Evolutionary conservation across 1,284 basidiomycete genomes (phyloP), one percentile per base, ranked within the genome.

Genomic region (Blastosporella zonata): DNA sequence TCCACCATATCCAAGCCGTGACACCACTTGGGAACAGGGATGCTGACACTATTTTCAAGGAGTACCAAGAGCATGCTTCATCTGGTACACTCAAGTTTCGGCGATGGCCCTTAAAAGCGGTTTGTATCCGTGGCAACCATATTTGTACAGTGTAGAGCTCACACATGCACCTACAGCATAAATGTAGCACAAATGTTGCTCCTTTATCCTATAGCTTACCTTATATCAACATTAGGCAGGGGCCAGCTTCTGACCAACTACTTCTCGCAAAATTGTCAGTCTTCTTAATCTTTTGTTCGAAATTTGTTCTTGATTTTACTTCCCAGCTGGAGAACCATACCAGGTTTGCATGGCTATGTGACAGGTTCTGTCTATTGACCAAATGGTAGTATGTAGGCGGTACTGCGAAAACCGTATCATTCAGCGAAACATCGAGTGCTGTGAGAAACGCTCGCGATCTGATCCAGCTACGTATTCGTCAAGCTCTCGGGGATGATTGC

Each of bases 221-320:
- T 43, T 21, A 38, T 42, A 40, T 15, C 45, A 50, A 47, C 40
- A 35, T 12, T 40, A 89, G 86, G 79, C 58, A 78, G 84, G 43
- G 87, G 87, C 5, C 66, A 73, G 2, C 65, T 90, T 13, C 67
- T 90, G 39, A 84, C 87, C 5, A 85, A 87, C 59, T 90, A 90
- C 61, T 90, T 90, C 59, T 90, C 87, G 9, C 87, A 90, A 54
- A 90, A 90, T 53, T 79, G 87, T 88, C 59, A 62, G 81, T 67
- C 27, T 18, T 46, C 6, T 42, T 27, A 22, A 18, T 22, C 27
- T 43, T 18, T 15, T 13, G 29, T n/a, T 31, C 22, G 7, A 29
- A 10, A n/a, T n/a, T n/a, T 34, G 27, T 13, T 41, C 15, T 37
- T 50, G 22, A 47, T 1, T 38, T 35, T 34, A 28, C 17, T 6